Conservation (phyloP, 192 early-diverging fungal species). For the Gigaspora rosea region DNA sequence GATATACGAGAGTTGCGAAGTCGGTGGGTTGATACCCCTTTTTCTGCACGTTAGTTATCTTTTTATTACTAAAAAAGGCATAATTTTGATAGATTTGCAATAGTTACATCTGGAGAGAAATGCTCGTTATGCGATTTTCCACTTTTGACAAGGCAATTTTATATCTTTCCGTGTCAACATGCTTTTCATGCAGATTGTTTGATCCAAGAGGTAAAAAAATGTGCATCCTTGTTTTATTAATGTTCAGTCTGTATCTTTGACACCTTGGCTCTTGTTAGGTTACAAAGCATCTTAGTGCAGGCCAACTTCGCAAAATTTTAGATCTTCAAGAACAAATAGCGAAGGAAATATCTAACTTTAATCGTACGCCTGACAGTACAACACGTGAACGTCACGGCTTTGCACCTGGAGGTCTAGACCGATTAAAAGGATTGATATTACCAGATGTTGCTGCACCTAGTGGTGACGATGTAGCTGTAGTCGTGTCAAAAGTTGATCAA, state of each 20-base stretch:
- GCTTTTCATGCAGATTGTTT: slow-evolving; percentile 94
- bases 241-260: neutral
- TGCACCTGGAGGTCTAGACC: slow-evolving; percentile 10
- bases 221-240: neutral
- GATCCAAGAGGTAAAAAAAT: slow-evolving; percentile 60
- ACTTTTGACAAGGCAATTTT: slow-evolving; percentile 85
- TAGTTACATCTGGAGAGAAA: slow-evolving; percentile 67
- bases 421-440: slow-evolving; percentile 18
- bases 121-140: slow-evolving; percentile 81
- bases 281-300: slow-evolving; percentile 46
- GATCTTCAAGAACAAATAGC: slow-evolving; percentile 65
- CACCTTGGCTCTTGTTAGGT: slow-evolving; percentile 41
- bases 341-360: slow-evolving; percentile 48
- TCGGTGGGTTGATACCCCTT: slow-evolving; percentile 50
- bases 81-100: slow-evolving; percentile 51
- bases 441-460: slow-evolving; percentile 33
- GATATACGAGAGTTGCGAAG: slow-evolving; percentile 88
- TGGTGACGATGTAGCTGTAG: slow-evolving; percentile 49
- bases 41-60: neutral
- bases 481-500: slow-evolving; percentile 49
- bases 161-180: slow-evolving; percentile 95
- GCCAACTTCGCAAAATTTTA: slow-evolving; percentile 51
- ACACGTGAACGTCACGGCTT: neutral
- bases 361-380: slow-evolving; percentile 22
- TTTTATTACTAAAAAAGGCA: too few species aligned